A percentile compares a stretch with the other conserved stretches of the same genome.
Evolutionary conservation across 2,329 filamentous ascomycete genomes (phyloP).

Genomic region (Dactylonectria estremocensis): DNA sequence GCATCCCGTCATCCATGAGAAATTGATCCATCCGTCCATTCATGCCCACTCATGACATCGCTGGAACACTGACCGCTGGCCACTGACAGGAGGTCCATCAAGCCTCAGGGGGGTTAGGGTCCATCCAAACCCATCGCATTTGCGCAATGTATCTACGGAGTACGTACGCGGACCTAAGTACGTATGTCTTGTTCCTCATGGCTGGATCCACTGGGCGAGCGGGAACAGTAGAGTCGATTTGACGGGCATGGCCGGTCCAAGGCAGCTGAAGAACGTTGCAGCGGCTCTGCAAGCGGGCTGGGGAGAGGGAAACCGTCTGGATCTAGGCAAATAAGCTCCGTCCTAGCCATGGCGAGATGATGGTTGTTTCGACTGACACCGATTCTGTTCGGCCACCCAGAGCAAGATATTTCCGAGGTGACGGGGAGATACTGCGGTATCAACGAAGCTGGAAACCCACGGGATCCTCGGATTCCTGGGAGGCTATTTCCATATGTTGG

Average conservation of each 20-base stretch:
- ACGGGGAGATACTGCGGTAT: not conserved
- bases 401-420: not conserved
- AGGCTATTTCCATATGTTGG: not conserved
- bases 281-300: not conserved
- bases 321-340: not conserved
- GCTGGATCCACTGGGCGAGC: not conserved
- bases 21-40: conserved; percentile 14
- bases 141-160: conserved; percentile 10
- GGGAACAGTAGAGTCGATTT: not conserved
- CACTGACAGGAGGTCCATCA: conserved; percentile 10
- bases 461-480: not conserved
- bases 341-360: conserved; percentile 1
- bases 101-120: conserved; percentile 23
- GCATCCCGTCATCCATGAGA: not conserved
- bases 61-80: not conserved
- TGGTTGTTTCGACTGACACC: not conserved
- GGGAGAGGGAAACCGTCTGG: not conserved
- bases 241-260: conserved; percentile 18
- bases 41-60: not conserved
- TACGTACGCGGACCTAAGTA: conserved; percentile 4
- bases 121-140: conserved; percentile 2
- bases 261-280: conserved; percentile 17
- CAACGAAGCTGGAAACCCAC: not conserved
- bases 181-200: not conserved
- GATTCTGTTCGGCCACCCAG: not conserved